Conservation (phyloP, 179 eudicot species). For the Patellifolia procumbens region DNA sequence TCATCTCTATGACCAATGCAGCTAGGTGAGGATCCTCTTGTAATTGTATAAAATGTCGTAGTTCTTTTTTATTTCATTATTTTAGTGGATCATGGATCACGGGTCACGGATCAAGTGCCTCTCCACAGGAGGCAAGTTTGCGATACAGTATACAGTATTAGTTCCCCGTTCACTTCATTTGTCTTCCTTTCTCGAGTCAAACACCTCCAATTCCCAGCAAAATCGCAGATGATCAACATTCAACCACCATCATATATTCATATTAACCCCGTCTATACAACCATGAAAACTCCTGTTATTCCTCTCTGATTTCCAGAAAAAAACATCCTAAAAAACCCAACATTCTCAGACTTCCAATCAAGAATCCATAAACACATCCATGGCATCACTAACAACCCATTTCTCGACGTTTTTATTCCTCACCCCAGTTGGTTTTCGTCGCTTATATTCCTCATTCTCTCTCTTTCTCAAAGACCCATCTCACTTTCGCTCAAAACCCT, state of each 20-base stretch:
- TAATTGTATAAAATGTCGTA: too few relatives aligned
- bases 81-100: too few relatives aligned
- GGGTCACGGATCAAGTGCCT: too few relatives aligned
- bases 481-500: slow-evolving; percentile 58
- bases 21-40: too few relatives aligned
- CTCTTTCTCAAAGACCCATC: slow-evolving; percentile 69
- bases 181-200: neutral
- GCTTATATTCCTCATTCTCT: slow-evolving; percentile 56
- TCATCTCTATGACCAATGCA: too few relatives aligned
- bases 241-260: neutral
- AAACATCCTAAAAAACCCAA: slow-evolving; percentile 1
- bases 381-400: slow-evolving; percentile 68
- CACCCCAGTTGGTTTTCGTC: slow-evolving; percentile 61
- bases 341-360: neutral
- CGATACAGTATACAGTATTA: too few relatives aligned
- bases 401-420: slow-evolving; percentile 65
- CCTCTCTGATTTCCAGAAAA: neutral
- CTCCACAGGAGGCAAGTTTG: too few relatives aligned
- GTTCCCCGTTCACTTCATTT: neutral
- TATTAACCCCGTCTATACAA: neutral
- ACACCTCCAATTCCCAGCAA: neutral
- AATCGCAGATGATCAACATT: neutral
- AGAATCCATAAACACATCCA: slow-evolving; percentile 2
- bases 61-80: too few relatives aligned
- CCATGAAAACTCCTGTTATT: neutral